These are phyloP conservation scores for Mucor plumbeus DNA, from an alignment of 371 early-diverging fungal genomes.

Conservation along the genomic window DNA sequence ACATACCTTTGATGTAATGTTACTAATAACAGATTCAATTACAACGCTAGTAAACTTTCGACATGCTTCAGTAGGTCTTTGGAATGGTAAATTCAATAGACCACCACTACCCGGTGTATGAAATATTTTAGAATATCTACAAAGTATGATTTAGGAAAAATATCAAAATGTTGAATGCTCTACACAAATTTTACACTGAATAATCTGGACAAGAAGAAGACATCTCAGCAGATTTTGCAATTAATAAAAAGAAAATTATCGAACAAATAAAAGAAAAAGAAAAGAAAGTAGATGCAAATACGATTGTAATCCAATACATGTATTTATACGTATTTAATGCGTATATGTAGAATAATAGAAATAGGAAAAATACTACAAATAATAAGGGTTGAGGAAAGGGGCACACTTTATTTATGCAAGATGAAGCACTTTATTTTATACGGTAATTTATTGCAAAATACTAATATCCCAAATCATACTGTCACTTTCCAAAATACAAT, in stretches of 20 bases:
- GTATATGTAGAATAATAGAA: conserved; percentile 1
- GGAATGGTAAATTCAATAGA: conserved; percentile 44
- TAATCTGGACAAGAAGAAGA: conserved; percentile 34
- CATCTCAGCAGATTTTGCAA: conserved; percentile 10
- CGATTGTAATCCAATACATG: conserved; percentile 7
- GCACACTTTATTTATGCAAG: background rate
- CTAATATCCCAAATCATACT: conserved; percentile 25
- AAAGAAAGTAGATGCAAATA: conserved; percentile 4
- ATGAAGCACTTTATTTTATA: background rate
- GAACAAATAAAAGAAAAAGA: conserved; percentile 17
- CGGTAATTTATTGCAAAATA: conserved; percentile 1
- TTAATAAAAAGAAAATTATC: conserved; percentile 2
- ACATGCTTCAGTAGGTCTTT: conserved; percentile 48
- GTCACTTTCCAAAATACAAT: conserved; percentile 47
- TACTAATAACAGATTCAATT: conserved; percentile 43
- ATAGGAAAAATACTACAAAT: background rate
- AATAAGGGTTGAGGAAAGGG: background rate
- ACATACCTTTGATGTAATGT: conserved; percentile 44
- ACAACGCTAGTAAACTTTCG: conserved; percentile 47
- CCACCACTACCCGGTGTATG: conserved; percentile 52
- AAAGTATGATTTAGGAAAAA: background rate
- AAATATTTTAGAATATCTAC: conserved; percentile 34
- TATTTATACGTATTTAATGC: conserved; percentile 4
- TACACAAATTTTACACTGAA: conserved; percentile 18
- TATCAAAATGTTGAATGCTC: background rate